Evolutionary conservation across 2,329 filamentous ascomycete genomes (phyloP).

Genomic region (Clonostachys chloroleuca): DNA sequence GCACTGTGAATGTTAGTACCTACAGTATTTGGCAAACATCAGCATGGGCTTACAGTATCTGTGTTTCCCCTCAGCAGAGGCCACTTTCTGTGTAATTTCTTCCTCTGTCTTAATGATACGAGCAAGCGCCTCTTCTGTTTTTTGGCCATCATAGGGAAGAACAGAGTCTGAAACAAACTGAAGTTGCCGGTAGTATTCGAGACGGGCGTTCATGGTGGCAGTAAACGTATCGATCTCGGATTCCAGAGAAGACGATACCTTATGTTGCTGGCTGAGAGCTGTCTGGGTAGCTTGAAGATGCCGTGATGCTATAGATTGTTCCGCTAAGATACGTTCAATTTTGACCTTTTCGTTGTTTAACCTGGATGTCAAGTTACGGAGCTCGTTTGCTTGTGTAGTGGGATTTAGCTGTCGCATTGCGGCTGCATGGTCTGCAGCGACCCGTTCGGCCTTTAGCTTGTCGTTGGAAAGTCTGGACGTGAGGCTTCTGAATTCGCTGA

Average conservation of each 20-base stretch:
- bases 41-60: conserved; percentile 54
- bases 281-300: conserved; percentile 59
- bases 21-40: not conserved
- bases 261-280: conserved; percentile 44
- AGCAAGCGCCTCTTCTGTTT: conserved; percentile 42
- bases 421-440: conserved; percentile 32
- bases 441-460: too few relatives aligned
- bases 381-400: conserved; percentile 60
- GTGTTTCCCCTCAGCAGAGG: conserved; percentile 64
- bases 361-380: conserved; percentile 64
- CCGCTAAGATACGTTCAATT: conserved; percentile 54
- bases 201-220: conserved; percentile 73
- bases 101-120: conserved; percentile 24
- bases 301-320: conserved; percentile 59
- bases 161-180: conserved; percentile 90
- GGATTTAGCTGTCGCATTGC: conserved; percentile 54
- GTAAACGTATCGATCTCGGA: conserved; percentile 75
- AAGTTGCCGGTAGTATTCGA: conserved; percentile 88
- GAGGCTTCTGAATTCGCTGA: conserved; percentile 64
- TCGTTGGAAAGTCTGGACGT: conserved; percentile 33
- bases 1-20: conserved; percentile 26
- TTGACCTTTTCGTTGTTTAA: conserved; percentile 18
- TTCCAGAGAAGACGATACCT: conserved; percentile 44
- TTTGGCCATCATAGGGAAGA: conserved; percentile 63
- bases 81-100: conserved; percentile 51